A percentile compares a stretch with the other conserved stretches of the same genome.
Evolutionary conservation across 352 stramenopile genomes (phyloP).

Genomic region (Pythium dissotocum): DNA sequence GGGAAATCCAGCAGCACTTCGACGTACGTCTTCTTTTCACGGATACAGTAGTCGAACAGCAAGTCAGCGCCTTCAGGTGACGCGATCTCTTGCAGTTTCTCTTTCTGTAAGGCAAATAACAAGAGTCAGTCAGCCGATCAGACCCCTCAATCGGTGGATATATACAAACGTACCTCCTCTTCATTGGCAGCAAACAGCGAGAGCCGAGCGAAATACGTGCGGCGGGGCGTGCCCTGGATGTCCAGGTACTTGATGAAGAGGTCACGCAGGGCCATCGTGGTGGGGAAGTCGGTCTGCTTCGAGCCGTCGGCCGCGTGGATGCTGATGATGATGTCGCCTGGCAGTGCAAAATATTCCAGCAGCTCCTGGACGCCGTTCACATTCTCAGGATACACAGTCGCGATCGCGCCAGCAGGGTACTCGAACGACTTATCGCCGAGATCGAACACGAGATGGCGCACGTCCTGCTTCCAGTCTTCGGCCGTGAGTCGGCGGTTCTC

Average conservation of each 20-base stretch:
- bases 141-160: background rate
- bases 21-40: conserved; percentile 89
- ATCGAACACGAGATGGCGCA: conserved; percentile 77
- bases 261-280: conserved; percentile 49
- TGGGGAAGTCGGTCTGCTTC: conserved; percentile 53
- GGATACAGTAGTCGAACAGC: conserved; percentile 93
- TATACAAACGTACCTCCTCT: conserved; percentile 62
- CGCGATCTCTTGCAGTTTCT: conserved; percentile 90
- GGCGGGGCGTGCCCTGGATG: conserved; percentile 83
- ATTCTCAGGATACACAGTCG: conserved; percentile 81
- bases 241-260: conserved; percentile 87
- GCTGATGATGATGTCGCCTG: conserved; percentile 41
- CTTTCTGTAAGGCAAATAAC: conserved; percentile 44
- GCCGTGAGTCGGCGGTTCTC: conserved; percentile 70
- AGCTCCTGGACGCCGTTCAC: conserved; percentile 64
- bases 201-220: conserved; percentile 87
- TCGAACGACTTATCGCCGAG: conserved; percentile 30
- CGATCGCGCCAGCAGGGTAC: conserved; percentile 75
- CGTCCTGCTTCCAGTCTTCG: conserved; percentile 77
- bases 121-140: background rate
- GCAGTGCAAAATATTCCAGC: conserved; percentile 50
- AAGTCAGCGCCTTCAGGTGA: conserved; percentile 89
- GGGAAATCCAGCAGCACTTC: conserved; percentile 89
- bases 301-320: conserved; percentile 53
- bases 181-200: conserved; percentile 77